Evolutionary conservation across 805 yeast genomes (phyloP), one percentile per base, ranked within the genome.

Genomic region (Clavispora fructus): DNA sequence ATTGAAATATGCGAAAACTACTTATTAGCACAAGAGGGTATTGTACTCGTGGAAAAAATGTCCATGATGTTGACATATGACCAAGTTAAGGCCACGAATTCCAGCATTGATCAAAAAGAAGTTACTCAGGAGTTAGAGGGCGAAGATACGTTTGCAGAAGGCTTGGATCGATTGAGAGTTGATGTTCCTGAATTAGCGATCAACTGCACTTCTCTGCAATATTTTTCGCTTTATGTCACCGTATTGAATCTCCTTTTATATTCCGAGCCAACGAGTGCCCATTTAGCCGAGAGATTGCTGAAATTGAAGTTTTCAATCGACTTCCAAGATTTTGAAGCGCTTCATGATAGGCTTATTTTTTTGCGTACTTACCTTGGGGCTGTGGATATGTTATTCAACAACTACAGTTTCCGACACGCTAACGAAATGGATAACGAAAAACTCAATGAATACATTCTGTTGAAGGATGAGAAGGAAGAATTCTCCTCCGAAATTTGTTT

Each of bases 181-280:
- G 89, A 85, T 55, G 72, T 87, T 41, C 95, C 96, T 3, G 72
- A 78, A 40, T 77, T 90, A 17, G 74, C 77, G 6, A 74, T 89
- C 1, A 71, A 80, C 6, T 78, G 89, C 44, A 89, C 89, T 44
- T 84, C 96, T 0, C 64, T 67, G 39, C 95, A 89, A 58, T 91
- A 87, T 60, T 73, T 73, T 51, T 73, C 89, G 0, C 63, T 88
- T 12, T 86, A 81, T 58, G 73, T 78, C 13, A 79, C 90, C 33
- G 70, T 78, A 0, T 72, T 79, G 55, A 82, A 84, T 44, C 65
- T 91, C 39, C 58, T 92, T 48, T 71, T 87, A 29, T 88, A 87
- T 59, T 71, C 79, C 6, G 96, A 88, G 53, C 95, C 96, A 6
- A 74, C 77, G 52, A 75, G 78, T 39, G 78, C 79, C 49, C 67